Evolutionary conservation across 352 stramenopile species (phyloP).

Genomic region (Thalassiosira livingstoniorum): DNA sequence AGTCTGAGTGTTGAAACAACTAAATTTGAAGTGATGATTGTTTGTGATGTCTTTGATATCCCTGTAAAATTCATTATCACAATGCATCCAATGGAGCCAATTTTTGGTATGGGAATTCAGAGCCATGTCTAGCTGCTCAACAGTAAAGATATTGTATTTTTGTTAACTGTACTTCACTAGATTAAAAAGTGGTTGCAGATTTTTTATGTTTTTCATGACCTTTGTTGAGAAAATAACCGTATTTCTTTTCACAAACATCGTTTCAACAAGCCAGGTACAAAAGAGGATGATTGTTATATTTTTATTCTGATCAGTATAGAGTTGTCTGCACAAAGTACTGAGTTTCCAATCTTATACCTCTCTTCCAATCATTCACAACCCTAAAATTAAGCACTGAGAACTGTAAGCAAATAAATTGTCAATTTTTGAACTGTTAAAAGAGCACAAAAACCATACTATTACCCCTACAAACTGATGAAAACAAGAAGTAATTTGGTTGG

Average conservation of each 20-base stretch:
- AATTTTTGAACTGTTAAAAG: background rate
- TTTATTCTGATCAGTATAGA: slow-evolving; percentile 20
- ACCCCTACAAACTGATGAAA: slow-evolving; percentile 8
- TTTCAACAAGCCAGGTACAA: slow-evolving; percentile 17
- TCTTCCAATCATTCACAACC: background rate
- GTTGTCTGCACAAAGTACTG: slow-evolving; percentile 17
- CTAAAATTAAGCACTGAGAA: background rate
- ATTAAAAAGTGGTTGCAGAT: slow-evolving; percentile 14
- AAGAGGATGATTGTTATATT: slow-evolving; percentile 15
- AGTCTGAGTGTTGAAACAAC: background rate
- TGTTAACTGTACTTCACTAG: background rate
- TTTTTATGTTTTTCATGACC: slow-evolving; percentile 22
- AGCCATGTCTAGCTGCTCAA: background rate
- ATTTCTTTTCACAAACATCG: background rate
- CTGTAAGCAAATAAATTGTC: background rate
- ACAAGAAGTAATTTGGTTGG: slow-evolving; percentile 8
- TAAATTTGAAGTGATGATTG: background rate
- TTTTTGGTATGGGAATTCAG: background rate
- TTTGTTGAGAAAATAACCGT: slow-evolving; percentile 18
- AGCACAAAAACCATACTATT: background rate
- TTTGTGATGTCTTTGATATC: background rate
- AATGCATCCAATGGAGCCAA: background rate
- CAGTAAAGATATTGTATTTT: slow-evolving; percentile 15
- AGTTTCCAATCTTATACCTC: background rate
- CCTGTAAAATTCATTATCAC: background rate